Conservation (phyloP, 2,329 filamentous ascomycete species). For the Ophiostoma perfectum region DNA sequence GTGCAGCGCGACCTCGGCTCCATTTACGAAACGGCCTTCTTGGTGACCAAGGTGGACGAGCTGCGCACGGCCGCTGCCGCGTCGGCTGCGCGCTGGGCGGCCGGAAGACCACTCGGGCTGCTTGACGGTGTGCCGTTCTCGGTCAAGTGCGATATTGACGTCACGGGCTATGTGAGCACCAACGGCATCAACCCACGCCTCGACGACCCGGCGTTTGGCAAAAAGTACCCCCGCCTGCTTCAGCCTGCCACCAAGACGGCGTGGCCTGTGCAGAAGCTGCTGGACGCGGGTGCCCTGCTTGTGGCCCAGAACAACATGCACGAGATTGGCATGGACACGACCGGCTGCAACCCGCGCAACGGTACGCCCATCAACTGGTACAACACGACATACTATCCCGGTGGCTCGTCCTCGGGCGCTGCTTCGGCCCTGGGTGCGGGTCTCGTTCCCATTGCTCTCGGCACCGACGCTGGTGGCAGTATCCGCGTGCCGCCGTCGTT, state of each 20-base stretch:
- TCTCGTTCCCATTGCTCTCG: constrained; percentile 68
- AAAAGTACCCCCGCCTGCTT: constrained; percentile 46
- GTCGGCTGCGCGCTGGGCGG: constrained; percentile 66
- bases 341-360: constrained; percentile 71
- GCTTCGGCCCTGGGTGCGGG: constrained; percentile 66
- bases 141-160: constrained; percentile 74
- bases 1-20: constrained; percentile 55
- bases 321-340: constrained; percentile 73
- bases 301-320: constrained; percentile 77
- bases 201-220: constrained; percentile 36
- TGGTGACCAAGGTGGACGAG: constrained; percentile 58
- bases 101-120: constrained; percentile 59
- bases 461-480: constrained; percentile 68
- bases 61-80: constrained; percentile 63
- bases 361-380: constrained; percentile 75
- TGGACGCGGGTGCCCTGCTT: constrained; percentile 68
- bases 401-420: constrained; percentile 73
- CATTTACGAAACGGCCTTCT: constrained; percentile 64
- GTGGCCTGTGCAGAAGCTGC: constrained; percentile 66
- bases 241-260: constrained; percentile 49
- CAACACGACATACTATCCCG: constrained; percentile 70
- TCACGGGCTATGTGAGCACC: constrained; percentile 64
- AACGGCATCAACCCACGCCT: constrained; percentile 52
- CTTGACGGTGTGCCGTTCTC: constrained; percentile 79
- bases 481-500: constrained; percentile 68